phyloP scores from a whole-genome alignment of 345 rosid genomes.

The Ailanthus altissimus region DNA sequence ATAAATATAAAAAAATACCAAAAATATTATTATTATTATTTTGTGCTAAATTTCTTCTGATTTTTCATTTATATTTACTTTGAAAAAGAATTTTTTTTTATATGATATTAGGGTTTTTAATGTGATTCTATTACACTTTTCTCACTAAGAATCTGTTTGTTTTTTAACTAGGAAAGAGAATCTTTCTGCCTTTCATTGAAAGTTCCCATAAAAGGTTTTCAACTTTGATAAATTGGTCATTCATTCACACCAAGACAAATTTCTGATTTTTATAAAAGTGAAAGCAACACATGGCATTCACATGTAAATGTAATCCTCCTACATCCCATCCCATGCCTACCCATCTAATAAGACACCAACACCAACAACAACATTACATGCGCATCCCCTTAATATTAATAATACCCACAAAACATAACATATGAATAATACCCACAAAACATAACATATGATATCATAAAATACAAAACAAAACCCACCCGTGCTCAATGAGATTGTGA shows the following conservation, averaged over 20 bases:
- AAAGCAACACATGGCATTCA: conserved; percentile 21
- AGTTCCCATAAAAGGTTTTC: conserved; percentile 4
- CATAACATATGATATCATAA: neutral
- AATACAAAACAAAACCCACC: neutral
- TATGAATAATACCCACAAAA: neutral
- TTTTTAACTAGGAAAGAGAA: neutral
- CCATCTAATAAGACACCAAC: neutral
- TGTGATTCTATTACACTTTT: neutral
- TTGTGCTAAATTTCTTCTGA: neutral
- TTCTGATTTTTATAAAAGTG: neutral
- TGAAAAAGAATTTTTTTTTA: neutral
- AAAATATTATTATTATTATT: no score
- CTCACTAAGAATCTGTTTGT: neutral
- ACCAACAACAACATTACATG: no score
- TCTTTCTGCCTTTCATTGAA: neutral
- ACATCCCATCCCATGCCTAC: neutral
- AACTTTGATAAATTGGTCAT: neutral
- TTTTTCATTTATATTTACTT: neutral
- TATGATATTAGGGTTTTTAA: conserved; percentile 14
- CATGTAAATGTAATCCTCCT: neutral
- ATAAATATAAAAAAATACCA: no score
- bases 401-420: neutral
- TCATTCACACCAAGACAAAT: conserved; percentile 18
- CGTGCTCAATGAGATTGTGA: neutral
- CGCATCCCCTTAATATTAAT: no score